Conservation (phyloP, 306 rosid species). For the Cucurbita maxima region DNA sequence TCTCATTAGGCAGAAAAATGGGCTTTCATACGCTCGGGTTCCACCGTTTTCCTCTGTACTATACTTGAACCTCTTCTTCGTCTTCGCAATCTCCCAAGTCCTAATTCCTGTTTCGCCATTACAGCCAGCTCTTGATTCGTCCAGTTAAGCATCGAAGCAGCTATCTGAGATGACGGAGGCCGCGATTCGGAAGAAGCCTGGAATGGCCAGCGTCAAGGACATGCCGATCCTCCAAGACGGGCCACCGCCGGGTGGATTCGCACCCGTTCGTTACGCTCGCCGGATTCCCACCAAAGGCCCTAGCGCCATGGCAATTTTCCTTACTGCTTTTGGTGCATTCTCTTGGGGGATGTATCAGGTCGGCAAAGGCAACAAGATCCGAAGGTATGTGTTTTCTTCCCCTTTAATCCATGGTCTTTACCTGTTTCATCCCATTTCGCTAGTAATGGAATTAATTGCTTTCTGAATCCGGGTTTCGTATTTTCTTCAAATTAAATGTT, state of each 20-base stretch:
- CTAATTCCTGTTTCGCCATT: background rate
- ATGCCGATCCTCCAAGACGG: constrained; percentile 99
- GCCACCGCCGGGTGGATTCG: constrained; percentile 96
- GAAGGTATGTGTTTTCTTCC: constrained; percentile 31
- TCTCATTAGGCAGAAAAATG: background rate
- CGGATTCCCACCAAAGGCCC: constrained; percentile 93
- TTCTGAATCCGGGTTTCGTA: background rate
- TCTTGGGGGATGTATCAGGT: constrained; percentile 99
- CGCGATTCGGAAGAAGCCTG: constrained; percentile 76
- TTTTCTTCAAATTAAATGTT: background rate
- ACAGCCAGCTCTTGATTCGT: constrained; percentile 1
- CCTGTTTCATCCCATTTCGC: background rate
- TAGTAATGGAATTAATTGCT: background rate
- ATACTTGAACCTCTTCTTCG: background rate
- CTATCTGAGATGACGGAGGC: constrained; percentile 74
- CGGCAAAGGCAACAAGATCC: constrained; percentile 92
- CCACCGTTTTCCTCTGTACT: background rate
- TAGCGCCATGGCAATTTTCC: constrained; percentile 70
- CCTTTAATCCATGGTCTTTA: background rate
- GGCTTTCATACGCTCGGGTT: background rate
- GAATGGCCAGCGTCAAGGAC: constrained; percentile 95
- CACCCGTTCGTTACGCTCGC: constrained; percentile 94
- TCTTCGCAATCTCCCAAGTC: background rate
- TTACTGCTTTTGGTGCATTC: constrained; percentile 61
- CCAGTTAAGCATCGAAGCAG: background rate